Evolutionary conservation across 306 rosid genomes (phyloP).

Genomic region (Parietaria judaica): DNA sequence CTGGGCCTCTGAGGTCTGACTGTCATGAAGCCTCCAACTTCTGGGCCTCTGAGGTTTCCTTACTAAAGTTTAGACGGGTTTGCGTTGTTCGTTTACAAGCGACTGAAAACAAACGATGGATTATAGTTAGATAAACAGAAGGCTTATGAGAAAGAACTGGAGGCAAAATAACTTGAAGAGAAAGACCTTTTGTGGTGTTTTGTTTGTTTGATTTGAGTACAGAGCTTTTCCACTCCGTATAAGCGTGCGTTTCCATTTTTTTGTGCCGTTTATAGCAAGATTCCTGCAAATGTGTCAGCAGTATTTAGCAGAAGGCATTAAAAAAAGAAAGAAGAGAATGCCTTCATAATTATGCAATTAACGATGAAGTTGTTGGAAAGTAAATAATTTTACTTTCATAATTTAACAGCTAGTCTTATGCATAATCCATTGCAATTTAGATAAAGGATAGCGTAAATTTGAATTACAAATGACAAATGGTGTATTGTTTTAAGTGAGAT

Average conservation of each 20-base stretch:
- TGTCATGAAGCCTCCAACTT: slow-evolving; percentile 40
- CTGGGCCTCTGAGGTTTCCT: slow-evolving; percentile 35
- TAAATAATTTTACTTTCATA: no score
- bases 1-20: slow-evolving; percentile 25
- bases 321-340: neutral
- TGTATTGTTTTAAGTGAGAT: neutral
- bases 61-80: slow-evolving; percentile 42
- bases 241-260: slow-evolving; percentile 38
- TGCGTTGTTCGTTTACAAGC: slow-evolving; percentile 49
- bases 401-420: no score
- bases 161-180: neutral
- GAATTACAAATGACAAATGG: neutral
- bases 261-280: slow-evolving; percentile 59
- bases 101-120: slow-evolving; percentile 24
- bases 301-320: slow-evolving; percentile 2
- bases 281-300: slow-evolving; percentile 35
- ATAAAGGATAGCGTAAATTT: neutral
- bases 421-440: no score
- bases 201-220: slow-evolving; percentile 53
- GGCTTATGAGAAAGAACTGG: neutral
- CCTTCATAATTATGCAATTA: neutral
- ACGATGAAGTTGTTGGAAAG: neutral
- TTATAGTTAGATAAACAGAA: slow-evolving; percentile 1
- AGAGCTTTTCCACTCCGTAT: slow-evolving; percentile 63
- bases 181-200: slow-evolving; percentile 48